Conservation (phyloP, 345 rosid genomes). For the Eucalyptus tenuipes region DNA sequence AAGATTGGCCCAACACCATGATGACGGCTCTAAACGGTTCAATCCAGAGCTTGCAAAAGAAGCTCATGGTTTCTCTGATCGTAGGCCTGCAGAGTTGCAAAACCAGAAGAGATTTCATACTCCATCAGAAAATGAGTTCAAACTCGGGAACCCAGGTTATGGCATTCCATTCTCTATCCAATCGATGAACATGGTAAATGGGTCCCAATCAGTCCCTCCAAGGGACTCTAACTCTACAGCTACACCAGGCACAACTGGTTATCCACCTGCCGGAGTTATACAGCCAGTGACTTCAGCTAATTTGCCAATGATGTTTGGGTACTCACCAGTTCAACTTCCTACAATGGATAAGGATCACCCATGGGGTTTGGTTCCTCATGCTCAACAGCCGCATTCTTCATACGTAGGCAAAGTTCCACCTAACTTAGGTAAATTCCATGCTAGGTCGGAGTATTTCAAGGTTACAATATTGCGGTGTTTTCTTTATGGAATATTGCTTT, state of each 20-base stretch:
- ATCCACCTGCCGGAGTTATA: conserved; percentile 17
- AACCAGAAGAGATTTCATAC: conserved; percentile 26
- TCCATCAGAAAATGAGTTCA: conserved; percentile 37
- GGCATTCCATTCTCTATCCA: conserved; percentile 46
- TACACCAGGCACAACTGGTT: conserved; percentile 27
- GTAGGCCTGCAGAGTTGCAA: conserved; percentile 22
- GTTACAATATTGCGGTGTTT: not conserved
- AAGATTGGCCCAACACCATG: conserved; percentile 24
- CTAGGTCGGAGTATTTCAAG: conserved; percentile 25
- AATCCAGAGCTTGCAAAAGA: conserved; percentile 38
- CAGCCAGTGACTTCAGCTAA: conserved; percentile 42
- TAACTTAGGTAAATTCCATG: conserved; percentile 34
- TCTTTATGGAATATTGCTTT: not conserved
- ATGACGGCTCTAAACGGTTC: conserved; percentile 23
- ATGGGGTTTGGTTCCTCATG: conserved; percentile 47
- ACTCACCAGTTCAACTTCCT: conserved; percentile 77
- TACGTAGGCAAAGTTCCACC: conserved; percentile 37
- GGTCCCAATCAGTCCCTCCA: conserved; percentile 33
- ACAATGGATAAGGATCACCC: conserved; percentile 70
- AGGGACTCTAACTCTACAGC: conserved; percentile 45
- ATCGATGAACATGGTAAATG: conserved; percentile 22
- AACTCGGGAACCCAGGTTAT: conserved; percentile 34
- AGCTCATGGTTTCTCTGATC: conserved; percentile 30
- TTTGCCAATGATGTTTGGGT: conserved; percentile 64
- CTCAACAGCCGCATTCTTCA: conserved; percentile 44